Conservation (phyloP, 176 grass and related monocot species). For the sorghum (Sorghum bicolor) region Sorghum_bicolor_NCBIv3 NC_012870.2:13946001-13946500, state of each 20-base stretch:
- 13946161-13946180: neutral
- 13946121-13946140: neutral
- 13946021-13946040: too few species aligned
- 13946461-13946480: neutral
- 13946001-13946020: too few species aligned
- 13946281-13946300: neutral
- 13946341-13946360: neutral
- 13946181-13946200: neutral
- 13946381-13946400: neutral
- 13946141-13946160: neutral
- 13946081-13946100: neutral
- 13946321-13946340: neutral
- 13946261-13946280: neutral
- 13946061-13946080: neutral
- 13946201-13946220: neutral
- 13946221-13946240: neutral
- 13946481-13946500: slow-evolving; percentile 2
- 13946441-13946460: neutral
- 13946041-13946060: neutral
- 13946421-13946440: neutral
- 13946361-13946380: neutral
- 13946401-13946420: neutral
- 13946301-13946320: neutral
- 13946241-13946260: neutral
- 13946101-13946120: neutral